A percentile compares a stretch with the other conserved stretches of the same genome.
phyloP scores from a whole-genome alignment of 2,329 filamentous ascomycete genomes.

The Hymenoscyphus occultus region DNA sequence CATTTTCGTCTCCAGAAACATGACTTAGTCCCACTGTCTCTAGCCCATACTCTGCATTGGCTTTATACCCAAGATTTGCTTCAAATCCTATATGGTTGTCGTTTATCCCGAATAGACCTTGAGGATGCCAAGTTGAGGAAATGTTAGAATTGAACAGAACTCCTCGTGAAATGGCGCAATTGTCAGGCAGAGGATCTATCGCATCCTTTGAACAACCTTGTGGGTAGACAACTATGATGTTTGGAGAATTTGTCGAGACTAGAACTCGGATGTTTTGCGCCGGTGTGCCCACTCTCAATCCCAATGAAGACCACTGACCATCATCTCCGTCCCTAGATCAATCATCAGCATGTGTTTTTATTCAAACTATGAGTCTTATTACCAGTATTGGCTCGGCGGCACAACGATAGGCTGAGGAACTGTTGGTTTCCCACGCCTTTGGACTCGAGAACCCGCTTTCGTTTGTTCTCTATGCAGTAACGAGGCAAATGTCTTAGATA shows the following conservation, averaged over 20 bases:
- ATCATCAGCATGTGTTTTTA: background rate
- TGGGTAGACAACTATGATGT: conserved; percentile 37
- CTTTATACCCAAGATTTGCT: conserved; percentile 37
- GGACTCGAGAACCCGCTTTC: background rate
- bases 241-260: conserved; percentile 40
- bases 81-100: conserved; percentile 15
- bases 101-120: conserved; percentile 38
- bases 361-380: background rate
- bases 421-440: background rate
- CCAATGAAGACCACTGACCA: conserved; percentile 69
- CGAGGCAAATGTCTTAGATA: background rate
- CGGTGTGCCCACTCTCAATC: conserved; percentile 54
- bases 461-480: background rate
- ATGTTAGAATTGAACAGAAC: conserved; percentile 51
- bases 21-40: conserved; percentile 19
- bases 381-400: conserved; percentile 27
- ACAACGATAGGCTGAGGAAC: conserved; percentile 19
- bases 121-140: conserved; percentile 53
- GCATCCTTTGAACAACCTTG: conserved; percentile 35
- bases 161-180: conserved; percentile 50
- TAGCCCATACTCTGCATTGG: conserved; percentile 22
- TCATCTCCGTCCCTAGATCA: conserved; percentile 56
- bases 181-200: conserved; percentile 33
- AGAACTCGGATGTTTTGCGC: conserved; percentile 44
- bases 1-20: conserved; percentile 7